Base-by-base conservation (phyloP, 1,284 basidiomycete genomes). In the Heterobasidion irregulare region DNA sequence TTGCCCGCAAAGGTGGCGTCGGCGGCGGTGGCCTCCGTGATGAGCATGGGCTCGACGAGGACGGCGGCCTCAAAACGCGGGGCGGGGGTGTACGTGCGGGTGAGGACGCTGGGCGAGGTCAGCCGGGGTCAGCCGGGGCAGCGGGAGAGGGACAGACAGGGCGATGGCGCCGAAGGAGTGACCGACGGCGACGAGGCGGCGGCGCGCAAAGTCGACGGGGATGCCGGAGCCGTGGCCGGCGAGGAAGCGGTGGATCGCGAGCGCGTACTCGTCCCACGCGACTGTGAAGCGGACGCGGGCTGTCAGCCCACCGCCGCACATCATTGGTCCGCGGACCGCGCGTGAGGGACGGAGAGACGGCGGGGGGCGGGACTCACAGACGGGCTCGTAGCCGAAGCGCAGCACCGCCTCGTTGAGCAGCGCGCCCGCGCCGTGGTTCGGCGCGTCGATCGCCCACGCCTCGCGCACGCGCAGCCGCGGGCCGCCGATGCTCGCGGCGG, bases 361-460 rank as follows among this genome's bases (percentile, higher is more conserved):
- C 78, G 75, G 78, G 13, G 78, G 13, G 70, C 57, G 6, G 67
- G 65, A 26, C 26, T 26, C 26, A 26, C 26, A 26, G 26, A 26
- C 26, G 26, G 26, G 26, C 16, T 70, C 68, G 57, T 77, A 78
- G 1, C 75, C 76, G 57, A 63, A 68, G 48, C 64, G 61, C 56
- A 81, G 62, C 2, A 60, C 58, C 36, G 72, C 59, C 57, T 78
- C 78, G 58, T 82, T 83, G 54, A 81, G 56, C 1, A 71, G 59
- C 2, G 75, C 78, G 0, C 78, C 72, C 47, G 79, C 78, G 2
- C 80, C 79, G 57, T 81, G 78, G 61, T 82, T 82, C 1, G 78
- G 76, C 38, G 71, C 72, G 53, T 82, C 80, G 16, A 83, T 72
- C 4, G 72, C 65, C 80, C 79, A 82, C 9, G 71, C 69, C 52